A percentile compares a stretch with the other conserved stretches of the same genome.
phyloP scores from a whole-genome alignment of 23 red algal species.

The Pyropia yezoensis region DNA sequence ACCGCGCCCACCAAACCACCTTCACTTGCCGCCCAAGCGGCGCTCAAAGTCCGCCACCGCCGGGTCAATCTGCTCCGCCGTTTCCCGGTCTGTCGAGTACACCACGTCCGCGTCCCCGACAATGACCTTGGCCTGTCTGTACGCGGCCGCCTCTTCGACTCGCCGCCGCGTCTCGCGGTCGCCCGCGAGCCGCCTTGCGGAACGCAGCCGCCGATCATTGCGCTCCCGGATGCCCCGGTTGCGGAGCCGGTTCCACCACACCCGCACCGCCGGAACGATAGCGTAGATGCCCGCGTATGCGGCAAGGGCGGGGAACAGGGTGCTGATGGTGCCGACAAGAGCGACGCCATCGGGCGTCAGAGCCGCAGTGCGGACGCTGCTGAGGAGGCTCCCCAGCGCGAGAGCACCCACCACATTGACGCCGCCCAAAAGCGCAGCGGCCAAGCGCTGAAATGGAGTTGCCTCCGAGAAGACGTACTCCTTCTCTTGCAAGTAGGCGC shows the following conservation, averaged over 20 bases:
- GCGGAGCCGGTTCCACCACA: constrained; percentile 13
- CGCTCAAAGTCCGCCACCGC: constrained; percentile 61
- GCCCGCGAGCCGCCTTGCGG: constrained; percentile 4
- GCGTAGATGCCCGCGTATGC: constrained; percentile 75
- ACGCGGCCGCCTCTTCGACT: constrained; percentile 33
- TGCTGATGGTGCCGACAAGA: constrained; percentile 27
- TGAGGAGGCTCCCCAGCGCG: constrained; percentile 55
- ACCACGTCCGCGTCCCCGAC: constrained; percentile 32
- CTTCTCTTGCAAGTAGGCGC: constrained; percentile 29
- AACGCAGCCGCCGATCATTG: constrained; percentile 16
- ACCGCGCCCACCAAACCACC: too few species aligned
- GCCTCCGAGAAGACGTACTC: constrained; percentile 31
- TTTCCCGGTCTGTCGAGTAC: constrained; percentile 58
- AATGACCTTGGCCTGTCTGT: constrained; percentile 12
- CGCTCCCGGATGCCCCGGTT: constrained; percentile 37
- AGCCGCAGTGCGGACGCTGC: constrained; percentile 9
- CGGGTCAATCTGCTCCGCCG: constrained; percentile 47
- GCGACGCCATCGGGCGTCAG: constrained; percentile 30
- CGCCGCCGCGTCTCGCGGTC: constrained; percentile 15
- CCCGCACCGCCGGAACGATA: constrained; percentile 48
- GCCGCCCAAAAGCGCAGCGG: constrained; percentile 36
- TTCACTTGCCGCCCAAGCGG: constrained; percentile 13
- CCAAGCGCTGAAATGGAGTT: constrained; percentile 15
- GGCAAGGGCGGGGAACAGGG: constrained; percentile 50
- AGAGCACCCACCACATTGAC: constrained; percentile 63